phyloP scores from a whole-genome alignment of 345 rosid genomes.

The Erucastrum elatum region DNA sequence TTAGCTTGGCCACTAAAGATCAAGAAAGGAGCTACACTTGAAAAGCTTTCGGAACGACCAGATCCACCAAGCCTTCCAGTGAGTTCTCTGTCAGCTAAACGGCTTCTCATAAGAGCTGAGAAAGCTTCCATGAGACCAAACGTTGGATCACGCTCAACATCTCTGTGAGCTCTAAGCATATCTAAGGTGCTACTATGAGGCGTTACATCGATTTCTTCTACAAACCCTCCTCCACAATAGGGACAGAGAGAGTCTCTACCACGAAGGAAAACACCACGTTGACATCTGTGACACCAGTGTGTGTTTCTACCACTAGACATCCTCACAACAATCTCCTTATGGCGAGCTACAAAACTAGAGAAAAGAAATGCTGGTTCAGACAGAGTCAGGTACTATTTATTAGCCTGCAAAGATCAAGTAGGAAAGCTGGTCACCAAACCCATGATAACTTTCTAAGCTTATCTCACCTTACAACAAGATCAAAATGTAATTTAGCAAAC shows the following conservation, averaged over 20 bases:
- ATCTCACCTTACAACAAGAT: slow-evolving; percentile 31
- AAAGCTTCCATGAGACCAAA: slow-evolving; percentile 77
- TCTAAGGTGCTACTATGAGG: slow-evolving; percentile 42
- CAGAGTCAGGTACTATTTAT: slow-evolving; percentile 28
- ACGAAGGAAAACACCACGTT: slow-evolving; percentile 61
- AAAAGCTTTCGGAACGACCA: slow-evolving; percentile 48
- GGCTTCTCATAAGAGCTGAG: slow-evolving; percentile 77
- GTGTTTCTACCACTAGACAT: slow-evolving; percentile 85
- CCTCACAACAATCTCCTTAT: slow-evolving; percentile 12
- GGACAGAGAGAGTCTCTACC: slow-evolving; percentile 65
- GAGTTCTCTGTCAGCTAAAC: slow-evolving; percentile 59
- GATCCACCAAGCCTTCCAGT: slow-evolving; percentile 53
- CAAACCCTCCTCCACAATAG: slow-evolving; percentile 75
- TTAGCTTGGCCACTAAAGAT: slow-evolving; percentile 83
- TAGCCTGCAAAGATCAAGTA: slow-evolving; percentile 29
- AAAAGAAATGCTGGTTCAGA: not conserved
- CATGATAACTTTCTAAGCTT: slow-evolving; percentile 19
- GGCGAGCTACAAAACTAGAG: not conserved
- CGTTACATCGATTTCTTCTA: slow-evolving; percentile 68
- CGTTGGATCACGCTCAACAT: slow-evolving; percentile 57
- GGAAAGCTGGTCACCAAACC: slow-evolving; percentile 38
- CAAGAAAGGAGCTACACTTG: slow-evolving; percentile 66
- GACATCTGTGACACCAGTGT: slow-evolving; percentile 89
- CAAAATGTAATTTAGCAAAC: slow-evolving; percentile 7
- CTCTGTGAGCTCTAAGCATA: slow-evolving; percentile 52